These are phyloP conservation scores for Xylariaceae sp. DNA, from an alignment of 2,329 filamentous ascomycete genomes.

Conservation along the genomic window DNA sequence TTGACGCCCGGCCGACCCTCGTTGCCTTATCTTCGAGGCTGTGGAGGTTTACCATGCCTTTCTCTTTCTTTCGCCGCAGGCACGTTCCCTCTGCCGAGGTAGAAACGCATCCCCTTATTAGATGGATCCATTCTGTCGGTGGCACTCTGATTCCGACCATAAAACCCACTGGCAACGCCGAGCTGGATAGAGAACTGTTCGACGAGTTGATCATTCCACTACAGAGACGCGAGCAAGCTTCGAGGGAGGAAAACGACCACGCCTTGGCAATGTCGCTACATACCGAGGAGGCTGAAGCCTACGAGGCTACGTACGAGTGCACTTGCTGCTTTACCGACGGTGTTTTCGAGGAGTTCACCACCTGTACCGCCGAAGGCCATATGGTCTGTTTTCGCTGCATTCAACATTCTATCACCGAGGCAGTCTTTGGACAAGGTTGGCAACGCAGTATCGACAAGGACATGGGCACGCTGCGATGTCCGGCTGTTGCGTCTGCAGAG, in stretches of 20 bases:
- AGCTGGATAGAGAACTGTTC: constrained; percentile 66
- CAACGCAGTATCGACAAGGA: constrained; percentile 74
- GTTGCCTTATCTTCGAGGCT: constrained; percentile 71
- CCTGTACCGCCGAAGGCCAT: constrained; percentile 70
- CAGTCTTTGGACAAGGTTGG: constrained; percentile 93
- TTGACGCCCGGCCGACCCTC: constrained; percentile 70
- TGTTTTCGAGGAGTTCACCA: constrained; percentile 73
- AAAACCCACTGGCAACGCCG: constrained; percentile 65
- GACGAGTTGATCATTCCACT: constrained; percentile 59
- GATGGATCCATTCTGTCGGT: constrained; percentile 61
- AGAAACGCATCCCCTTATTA: constrained; percentile 64
- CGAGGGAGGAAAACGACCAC: constrained; percentile 55
- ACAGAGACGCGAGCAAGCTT: constrained; percentile 45
- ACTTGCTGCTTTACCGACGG: constrained; percentile 75
- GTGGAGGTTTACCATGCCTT: constrained; percentile 75
- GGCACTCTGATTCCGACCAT: constrained; percentile 63
- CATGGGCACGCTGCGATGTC: constrained; percentile 76
- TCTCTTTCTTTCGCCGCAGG: constrained; percentile 69
- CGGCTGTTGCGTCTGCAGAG: constrained; percentile 72
- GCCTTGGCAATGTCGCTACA: constrained; percentile 57
- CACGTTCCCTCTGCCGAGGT: constrained; percentile 55
- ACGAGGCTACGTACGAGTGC: constrained; percentile 67
- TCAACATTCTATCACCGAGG: constrained; percentile 78
- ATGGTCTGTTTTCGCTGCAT: constrained; percentile 83
- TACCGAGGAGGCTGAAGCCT: constrained; percentile 60